Base-by-base conservation (phyloP, 1,139 yeast genomes). In the Citeromyces hawaiiensis region DNA sequence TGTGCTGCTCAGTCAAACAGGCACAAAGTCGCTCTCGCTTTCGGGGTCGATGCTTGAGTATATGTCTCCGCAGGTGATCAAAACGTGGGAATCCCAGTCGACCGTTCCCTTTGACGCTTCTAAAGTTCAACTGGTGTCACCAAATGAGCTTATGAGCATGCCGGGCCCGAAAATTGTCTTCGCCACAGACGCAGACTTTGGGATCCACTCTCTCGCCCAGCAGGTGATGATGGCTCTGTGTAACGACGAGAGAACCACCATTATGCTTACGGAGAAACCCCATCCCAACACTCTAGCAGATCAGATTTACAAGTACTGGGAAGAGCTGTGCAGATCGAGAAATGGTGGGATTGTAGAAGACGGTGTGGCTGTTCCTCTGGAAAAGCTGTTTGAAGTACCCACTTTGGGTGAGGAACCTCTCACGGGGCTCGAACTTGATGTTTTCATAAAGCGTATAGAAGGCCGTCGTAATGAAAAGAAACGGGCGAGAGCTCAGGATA, bases 31-130 rank as follows among this genome's bases (percentile, higher is more conserved):
- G 2, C 61, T 91, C 46, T 72, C 82, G 33, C 86, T 83, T 55
- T 96, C 96, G 0, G 76, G 87, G 15, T 81, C 86, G 43, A 82
- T 91, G 77, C 61, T 88, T 19, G 98, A 93, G 60, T 93, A 97
- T 97, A 83, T 91, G 91, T 77, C 94, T 0, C 72, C 88, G 1
- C 70, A 76, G 21, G 70, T 87, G 36, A 72, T 85, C 29, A 80
- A 82, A 48, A 82, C 79, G 40, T 86, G 96, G 91, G 95, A 85
- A 48, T 63, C 69, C 9, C 69, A 75, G 47, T 77, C 75, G 40
- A 72, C 73, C 42, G 72, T 82, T 2, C 96, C 96, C 0, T 81
- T 83, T 46, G 83, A 79, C 49, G 78, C 83, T 43, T 62, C 79
- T 25, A 64, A 75, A 52, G 73, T 73, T 44, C 76, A 75, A 56